Percentiles rank a stretch among this genome's conserved stretches.
phyloP scores from a whole-genome alignment of 2,329 filamentous ascomycete species.

The Periconia digitata region DNA sequence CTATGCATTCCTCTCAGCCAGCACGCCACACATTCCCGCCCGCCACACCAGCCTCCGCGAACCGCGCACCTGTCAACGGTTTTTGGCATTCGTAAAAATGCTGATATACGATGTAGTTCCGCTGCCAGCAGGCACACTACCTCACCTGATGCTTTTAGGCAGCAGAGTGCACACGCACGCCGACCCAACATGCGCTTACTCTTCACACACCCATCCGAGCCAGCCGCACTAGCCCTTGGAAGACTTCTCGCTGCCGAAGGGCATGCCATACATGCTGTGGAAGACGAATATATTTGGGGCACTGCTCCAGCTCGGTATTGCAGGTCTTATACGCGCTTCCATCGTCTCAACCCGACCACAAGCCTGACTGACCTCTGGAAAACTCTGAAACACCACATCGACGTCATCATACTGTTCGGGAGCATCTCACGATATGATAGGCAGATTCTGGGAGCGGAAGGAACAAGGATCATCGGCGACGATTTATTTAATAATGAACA shows the following conservation, averaged over 20 bases:
- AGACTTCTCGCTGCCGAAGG: constrained; percentile 10
- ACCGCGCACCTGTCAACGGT: too few relatives aligned
- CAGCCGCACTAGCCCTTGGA: constrained; percentile 11
- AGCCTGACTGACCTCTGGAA: constrained; percentile 1
- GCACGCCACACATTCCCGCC: neutral
- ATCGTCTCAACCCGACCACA: neutral
- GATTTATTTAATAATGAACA: neutral
- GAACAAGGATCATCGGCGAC: constrained; percentile 1
- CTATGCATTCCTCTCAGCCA: too few relatives aligned
- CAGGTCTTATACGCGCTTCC: constrained; percentile 8
- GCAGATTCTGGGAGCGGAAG: neutral
- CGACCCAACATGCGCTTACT: neutral
- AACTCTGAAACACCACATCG: constrained; percentile 2
- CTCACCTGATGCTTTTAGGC: neutral
- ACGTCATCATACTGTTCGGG: constrained; percentile 9
- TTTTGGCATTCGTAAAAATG: too few relatives aligned
- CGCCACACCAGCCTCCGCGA: neutral
- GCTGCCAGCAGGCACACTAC: neutral
- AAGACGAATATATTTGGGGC: constrained; percentile 9
- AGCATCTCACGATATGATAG: neutral
- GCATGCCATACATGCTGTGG: constrained; percentile 11
- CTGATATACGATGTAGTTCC: too few relatives aligned
- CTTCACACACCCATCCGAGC: constrained; percentile 10
- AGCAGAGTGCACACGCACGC: neutral
- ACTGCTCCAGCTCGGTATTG: constrained; percentile 10